phyloP scores from a whole-genome alignment of 176 grass and related monocot species.

The Carex littledalei region DNA sequence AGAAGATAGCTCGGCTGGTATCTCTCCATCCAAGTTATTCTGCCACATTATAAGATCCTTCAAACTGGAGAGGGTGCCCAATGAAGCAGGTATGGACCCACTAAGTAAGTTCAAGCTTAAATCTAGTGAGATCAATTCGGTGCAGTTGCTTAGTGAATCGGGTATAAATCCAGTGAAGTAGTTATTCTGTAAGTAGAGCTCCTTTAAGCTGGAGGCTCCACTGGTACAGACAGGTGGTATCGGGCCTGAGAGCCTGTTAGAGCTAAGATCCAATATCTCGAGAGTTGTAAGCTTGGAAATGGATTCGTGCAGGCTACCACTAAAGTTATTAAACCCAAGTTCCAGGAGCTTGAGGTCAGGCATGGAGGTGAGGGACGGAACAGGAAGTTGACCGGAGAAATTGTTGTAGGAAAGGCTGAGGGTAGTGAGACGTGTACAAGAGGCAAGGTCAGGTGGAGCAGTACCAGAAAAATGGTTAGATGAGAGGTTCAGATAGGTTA shows the following conservation, averaged over 20 bases:
- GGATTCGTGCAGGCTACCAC: conserved; percentile 37
- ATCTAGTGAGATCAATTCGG: conserved; percentile 71
- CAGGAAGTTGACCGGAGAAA: conserved; percentile 70
- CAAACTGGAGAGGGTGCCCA: conserved; percentile 49
- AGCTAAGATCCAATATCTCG: conserved; percentile 87
- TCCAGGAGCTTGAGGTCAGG: conserved; percentile 43
- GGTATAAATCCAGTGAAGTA: conserved; percentile 66
- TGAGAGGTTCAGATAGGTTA: conserved; percentile 65
- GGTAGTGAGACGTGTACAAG: conserved; percentile 33
- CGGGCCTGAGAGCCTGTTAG: conserved; percentile 64
- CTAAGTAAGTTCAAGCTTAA: conserved; percentile 79
- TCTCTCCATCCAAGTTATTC: conserved; percentile 74
- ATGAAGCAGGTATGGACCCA: conserved; percentile 53
- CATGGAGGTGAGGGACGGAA: conserved; percentile 34
- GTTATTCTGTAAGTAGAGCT: conserved; percentile 98
- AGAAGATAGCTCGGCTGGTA: conserved; percentile 52
- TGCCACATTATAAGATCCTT: conserved; percentile 96
- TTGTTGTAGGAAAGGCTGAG: conserved; percentile 84
- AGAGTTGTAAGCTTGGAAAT: conserved; percentile 51
- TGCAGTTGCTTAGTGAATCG: conserved; percentile 63
- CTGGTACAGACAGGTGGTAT: conserved; percentile 61
- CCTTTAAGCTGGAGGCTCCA: conserved; percentile 28
- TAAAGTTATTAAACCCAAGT: conserved; percentile 84
- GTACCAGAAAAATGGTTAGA: conserved; percentile 57
- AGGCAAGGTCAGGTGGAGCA: conserved; percentile 51